Percentiles rank a stretch among this genome's conserved stretches.
phyloP scores from a whole-genome alignment of 768 basidiomycete species.

The Xanthoconium stramineum region DNA sequence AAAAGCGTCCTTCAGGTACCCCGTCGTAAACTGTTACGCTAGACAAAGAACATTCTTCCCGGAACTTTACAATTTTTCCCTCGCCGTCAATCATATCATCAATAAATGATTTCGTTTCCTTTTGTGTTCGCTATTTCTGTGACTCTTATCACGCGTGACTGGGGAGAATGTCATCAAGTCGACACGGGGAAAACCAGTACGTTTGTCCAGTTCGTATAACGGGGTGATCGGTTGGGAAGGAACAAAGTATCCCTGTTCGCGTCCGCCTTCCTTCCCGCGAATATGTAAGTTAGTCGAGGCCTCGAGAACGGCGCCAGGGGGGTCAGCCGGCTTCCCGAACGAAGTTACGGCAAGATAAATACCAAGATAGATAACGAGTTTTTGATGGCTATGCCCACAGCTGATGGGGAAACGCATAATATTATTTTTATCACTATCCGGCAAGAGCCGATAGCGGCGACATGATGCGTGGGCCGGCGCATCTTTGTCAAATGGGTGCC shows the following conservation, averaged over 20 bases:
- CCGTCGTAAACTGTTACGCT: constrained; percentile 15
- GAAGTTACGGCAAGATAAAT: constrained; percentile 16
- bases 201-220: neutral
- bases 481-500: neutral
- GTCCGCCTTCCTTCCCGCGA: constrained; percentile 16
- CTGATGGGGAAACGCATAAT: neutral
- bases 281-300: constrained; percentile 10
- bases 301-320: constrained; percentile 8
- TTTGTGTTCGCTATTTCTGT: neutral
- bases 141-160: neutral
- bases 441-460: neutral
- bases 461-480: neutral
- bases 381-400: constrained; percentile 15
- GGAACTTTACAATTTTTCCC: constrained; percentile 8
- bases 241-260: neutral
- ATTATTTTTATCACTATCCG: constrained; percentile 5
- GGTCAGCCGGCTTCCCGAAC: constrained; percentile 2
- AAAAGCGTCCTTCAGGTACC: constrained; percentile 10
- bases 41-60: constrained; percentile 4
- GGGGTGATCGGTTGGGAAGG: neutral
- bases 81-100: constrained; percentile 1
- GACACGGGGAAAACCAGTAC: neutral
- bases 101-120: neutral
- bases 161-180: constrained; percentile 6
- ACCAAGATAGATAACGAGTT: constrained; percentile 5